These are phyloP conservation scores for Begonia loranthoides DNA, from an alignment of 306 rosid genomes.

Conservation along the genomic window DNA sequence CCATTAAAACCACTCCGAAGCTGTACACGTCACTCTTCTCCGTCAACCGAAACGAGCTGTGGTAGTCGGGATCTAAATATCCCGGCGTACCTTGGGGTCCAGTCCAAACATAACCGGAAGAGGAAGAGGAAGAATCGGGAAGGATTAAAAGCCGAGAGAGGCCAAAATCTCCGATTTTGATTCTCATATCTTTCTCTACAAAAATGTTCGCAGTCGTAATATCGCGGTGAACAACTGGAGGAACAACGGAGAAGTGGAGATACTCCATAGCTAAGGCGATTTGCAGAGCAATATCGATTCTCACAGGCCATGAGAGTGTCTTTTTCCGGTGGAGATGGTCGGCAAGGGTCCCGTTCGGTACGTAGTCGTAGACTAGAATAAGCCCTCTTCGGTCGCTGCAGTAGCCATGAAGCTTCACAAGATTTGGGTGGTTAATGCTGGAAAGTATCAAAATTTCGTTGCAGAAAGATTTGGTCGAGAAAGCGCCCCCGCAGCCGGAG, in stretches of 20 bases:
- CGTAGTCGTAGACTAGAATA: conserved; percentile 65
- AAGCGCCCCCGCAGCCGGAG: conserved; percentile 28
- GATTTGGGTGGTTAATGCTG: conserved; percentile 67
- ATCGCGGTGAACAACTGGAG: conserved; percentile 84
- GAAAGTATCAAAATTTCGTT: conserved; percentile 88
- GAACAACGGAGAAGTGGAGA: conserved; percentile 61
- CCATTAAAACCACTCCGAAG: conserved; percentile 76
- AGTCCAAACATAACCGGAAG: conserved; percentile 68
- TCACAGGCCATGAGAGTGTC: conserved; percentile 51
- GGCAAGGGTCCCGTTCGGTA: conserved; percentile 81
- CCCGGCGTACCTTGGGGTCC: conserved; percentile 99
- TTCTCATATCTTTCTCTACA: conserved; percentile 73
- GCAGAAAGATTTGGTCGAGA: conserved; percentile 71
- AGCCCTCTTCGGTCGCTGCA: conserved; percentile 89
- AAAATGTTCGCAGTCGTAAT: conserved; percentile 78
- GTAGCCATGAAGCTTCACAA: conserved; percentile 86
- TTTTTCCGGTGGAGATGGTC: conserved; percentile 58
- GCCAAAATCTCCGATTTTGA: conserved; percentile 94
- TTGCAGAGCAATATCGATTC: conserved; percentile 67
- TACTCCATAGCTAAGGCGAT: conserved; percentile 92
- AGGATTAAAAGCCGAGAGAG: conserved; percentile 55
- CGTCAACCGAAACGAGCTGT: conserved; percentile 76
- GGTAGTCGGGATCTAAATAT: conserved; percentile 88
- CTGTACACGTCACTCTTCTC: conserved; percentile 97
- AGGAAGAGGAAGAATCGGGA: conserved; percentile 35